phyloP scores from a whole-genome alignment of 2,329 filamentous ascomycete species.

The Sphaerulina populicola region DNA sequence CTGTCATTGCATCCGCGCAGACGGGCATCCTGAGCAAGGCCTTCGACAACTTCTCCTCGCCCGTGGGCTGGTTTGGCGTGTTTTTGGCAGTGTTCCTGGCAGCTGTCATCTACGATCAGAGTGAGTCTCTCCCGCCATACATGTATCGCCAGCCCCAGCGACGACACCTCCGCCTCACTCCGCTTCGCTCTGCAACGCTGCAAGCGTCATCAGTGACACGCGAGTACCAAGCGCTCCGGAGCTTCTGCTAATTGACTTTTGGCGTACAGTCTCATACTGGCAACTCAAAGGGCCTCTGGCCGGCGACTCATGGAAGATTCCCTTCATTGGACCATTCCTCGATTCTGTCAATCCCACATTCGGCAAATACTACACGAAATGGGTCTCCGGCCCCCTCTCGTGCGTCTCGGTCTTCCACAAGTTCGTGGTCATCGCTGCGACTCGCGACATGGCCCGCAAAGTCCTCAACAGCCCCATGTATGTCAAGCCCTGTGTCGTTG shows the following conservation, averaged over 20 bases:
- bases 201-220: not conserved
- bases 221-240: not conserved
- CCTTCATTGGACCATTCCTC: slow-evolving; percentile 78
- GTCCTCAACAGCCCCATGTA: slow-evolving; percentile 89
- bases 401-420: slow-evolving; percentile 99
- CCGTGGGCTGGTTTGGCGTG: slow-evolving; percentile 53
- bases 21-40: slow-evolving; percentile 46
- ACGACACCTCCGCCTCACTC: not conserved
- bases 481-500: slow-evolving; percentile 94
- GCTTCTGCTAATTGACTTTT: slow-evolving; percentile 15
- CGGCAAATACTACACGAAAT: slow-evolving; percentile 83
- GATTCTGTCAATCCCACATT: slow-evolving; percentile 89
- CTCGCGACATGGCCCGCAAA: slow-evolving; percentile 89
- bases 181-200: too few species aligned
- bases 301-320: slow-evolving; percentile 42
- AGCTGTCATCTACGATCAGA: slow-evolving; percentile 78
- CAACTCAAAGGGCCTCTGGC: slow-evolving; percentile 41
- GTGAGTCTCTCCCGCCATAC: slow-evolving; percentile 48
- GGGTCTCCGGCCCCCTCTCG: slow-evolving; percentile 81
- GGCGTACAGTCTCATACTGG: slow-evolving; percentile 40
- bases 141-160: not conserved
- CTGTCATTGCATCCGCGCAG: slow-evolving; percentile 55
- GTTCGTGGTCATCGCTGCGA: slow-evolving; percentile 96
- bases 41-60: slow-evolving; percentile 45
- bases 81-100: slow-evolving; percentile 61